These are phyloP conservation scores for Pleurotus pulmonarius DNA, from an alignment of 768 basidiomycete species.

Conservation along the genomic window DNA sequence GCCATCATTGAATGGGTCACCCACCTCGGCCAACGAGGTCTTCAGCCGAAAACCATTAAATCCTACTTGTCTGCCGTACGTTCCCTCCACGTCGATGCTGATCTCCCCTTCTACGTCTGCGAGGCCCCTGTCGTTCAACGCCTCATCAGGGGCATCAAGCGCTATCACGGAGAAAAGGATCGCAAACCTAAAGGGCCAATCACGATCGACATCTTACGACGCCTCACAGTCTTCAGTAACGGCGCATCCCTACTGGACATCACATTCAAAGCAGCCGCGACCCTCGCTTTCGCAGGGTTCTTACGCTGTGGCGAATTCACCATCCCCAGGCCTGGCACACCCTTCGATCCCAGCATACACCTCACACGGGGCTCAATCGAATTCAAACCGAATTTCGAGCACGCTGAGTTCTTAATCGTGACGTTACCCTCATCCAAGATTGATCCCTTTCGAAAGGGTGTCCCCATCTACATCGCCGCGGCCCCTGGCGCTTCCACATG, in stretches of 20 bases:
- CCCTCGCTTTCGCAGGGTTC: no score
- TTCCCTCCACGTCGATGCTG: background rate
- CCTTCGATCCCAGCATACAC: background rate
- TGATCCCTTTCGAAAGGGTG: no score
- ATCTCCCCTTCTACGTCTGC: background rate
- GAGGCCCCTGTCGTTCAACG: background rate
- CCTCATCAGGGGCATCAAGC: background rate
- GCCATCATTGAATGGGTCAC: slow-evolving; percentile 19
- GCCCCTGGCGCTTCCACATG: no score
- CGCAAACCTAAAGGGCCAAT: background rate
- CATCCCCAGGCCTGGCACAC: no score
- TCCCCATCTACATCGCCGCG: no score
- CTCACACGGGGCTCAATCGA: background rate
- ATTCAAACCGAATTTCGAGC: background rate
- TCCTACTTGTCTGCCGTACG: no score
- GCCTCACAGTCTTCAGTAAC: no score
- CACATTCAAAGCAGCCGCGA: background rate
- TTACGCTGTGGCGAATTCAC: no score
- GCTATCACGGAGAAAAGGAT: background rate
- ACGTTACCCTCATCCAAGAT: no score
- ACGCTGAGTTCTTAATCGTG: no score
- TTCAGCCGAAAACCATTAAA: slow-evolving; percentile 9
- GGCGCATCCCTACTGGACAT: background rate
- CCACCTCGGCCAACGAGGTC: slow-evolving; percentile 8
- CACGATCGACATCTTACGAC: background rate